Evolutionary conservation across 2,329 filamentous ascomycete genomes (phyloP).

Genomic region (Penicillium sp.): DNA sequence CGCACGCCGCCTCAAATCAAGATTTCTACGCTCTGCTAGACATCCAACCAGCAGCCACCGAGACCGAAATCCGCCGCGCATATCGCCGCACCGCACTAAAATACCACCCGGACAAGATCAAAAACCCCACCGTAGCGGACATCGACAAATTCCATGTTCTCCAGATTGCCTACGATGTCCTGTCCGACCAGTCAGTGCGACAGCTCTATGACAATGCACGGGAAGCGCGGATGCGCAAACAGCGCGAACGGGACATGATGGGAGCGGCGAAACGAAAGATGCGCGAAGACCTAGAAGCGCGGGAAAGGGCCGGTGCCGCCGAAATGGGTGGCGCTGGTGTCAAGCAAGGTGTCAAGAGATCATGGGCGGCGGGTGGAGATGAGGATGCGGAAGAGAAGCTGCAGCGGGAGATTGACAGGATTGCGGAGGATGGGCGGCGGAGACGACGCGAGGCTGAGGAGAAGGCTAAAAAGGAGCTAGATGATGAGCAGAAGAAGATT

Average conservation of each 20-base stretch:
- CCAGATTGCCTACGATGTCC: slow-evolving; percentile 80
- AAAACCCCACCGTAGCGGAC: slow-evolving; percentile 63
- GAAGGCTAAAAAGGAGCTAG: slow-evolving; percentile 45
- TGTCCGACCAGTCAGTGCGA: slow-evolving; percentile 68
- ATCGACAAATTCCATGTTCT: slow-evolving; percentile 80
- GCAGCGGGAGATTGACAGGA: slow-evolving; percentile 52
- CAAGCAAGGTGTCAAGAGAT: slow-evolving; percentile 57
- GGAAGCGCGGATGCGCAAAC: slow-evolving; percentile 67
- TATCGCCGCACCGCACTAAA: slow-evolving; percentile 84
- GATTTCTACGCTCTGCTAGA: slow-evolving; percentile 79
- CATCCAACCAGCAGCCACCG: slow-evolving; percentile 62
- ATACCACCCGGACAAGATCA: slow-evolving; percentile 90
- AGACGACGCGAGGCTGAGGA: slow-evolving; percentile 50
- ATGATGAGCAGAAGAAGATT: slow-evolving; percentile 39
- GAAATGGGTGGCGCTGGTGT: slow-evolving; percentile 35
- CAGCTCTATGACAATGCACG: slow-evolving; percentile 75
- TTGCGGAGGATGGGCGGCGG: slow-evolving; percentile 54
- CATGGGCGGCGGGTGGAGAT: slow-evolving; percentile 44
- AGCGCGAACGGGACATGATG: slow-evolving; percentile 69
- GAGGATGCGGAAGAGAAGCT: slow-evolving; percentile 51
- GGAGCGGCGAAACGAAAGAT: slow-evolving; percentile 70
- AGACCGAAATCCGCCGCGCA: slow-evolving; percentile 74
- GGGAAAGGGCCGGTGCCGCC: slow-evolving; percentile 59
- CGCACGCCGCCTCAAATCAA: slow-evolving; percentile 59
- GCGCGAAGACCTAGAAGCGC: slow-evolving; percentile 80